These are phyloP conservation scores for Pezicula neosporulosa DNA, from an alignment of 2,329 filamentous ascomycete species.

Conservation along the genomic window DNA sequence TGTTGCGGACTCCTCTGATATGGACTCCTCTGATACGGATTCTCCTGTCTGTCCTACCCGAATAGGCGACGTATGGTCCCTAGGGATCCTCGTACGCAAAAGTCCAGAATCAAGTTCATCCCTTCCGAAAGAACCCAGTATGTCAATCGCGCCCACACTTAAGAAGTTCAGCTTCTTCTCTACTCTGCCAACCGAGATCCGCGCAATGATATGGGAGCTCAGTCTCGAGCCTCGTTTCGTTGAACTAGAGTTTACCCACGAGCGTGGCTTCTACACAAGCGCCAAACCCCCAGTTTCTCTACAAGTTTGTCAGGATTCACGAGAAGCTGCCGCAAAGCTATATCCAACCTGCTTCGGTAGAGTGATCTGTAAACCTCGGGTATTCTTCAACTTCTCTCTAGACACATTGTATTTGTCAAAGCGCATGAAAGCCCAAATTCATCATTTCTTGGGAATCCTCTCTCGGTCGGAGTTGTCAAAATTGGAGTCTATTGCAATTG, in stretches of 20 bases:
- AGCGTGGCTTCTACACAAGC: constrained; percentile 8
- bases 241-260: constrained; percentile 1
- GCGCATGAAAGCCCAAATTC: background rate
- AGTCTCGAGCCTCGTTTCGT: constrained; percentile 10
- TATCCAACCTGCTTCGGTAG: constrained; percentile 15
- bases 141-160: no score
- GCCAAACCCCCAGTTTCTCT: constrained; percentile 6
- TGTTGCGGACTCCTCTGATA: no score
- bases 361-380: constrained; percentile 3
- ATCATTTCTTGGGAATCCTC: constrained; percentile 7
- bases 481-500: constrained; percentile 10
- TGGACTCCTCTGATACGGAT: no score
- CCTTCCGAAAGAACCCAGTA: no score
- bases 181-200: constrained; percentile 16
- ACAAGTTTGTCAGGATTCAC: constrained; percentile 11
- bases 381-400: constrained; percentile 16
- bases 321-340: constrained; percentile 1
- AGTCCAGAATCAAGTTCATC: no score
- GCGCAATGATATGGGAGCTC: constrained; percentile 12
- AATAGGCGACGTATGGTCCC: no score
- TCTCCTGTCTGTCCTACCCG: no score
- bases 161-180: constrained; percentile 7
- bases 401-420: constrained; percentile 14
- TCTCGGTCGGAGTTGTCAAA: constrained; percentile 1
- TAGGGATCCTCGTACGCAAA: no score